phyloP scores from a whole-genome alignment of 2,329 filamentous ascomycete genomes.

The Trichoderma pleuroti region DNA sequence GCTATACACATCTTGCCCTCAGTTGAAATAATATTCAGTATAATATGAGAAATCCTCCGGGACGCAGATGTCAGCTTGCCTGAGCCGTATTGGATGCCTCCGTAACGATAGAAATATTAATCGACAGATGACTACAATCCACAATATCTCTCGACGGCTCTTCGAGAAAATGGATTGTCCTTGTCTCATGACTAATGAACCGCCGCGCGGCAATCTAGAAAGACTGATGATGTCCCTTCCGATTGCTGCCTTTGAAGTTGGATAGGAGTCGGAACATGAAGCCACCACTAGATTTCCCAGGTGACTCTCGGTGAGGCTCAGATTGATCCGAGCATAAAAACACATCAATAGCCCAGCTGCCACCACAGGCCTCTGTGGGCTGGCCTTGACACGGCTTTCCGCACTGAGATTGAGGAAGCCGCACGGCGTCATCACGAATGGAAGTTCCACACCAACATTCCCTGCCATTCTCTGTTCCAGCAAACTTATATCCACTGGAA shows the following conservation, averaged over 20 bases:
- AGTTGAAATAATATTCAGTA: neutral
- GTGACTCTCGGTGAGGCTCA: neutral
- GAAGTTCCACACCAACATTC: constrained; percentile 51
- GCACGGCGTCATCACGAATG: constrained; percentile 25
- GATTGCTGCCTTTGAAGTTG: neutral
- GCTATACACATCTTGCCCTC: neutral
- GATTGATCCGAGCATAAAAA: constrained; percentile 16
- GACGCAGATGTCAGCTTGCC: neutral
- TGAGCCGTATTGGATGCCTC: neutral
- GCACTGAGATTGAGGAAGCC: constrained; percentile 27
- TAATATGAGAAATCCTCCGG: neutral
- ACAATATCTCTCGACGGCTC: neutral
- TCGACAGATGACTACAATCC: neutral
- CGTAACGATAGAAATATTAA: neutral
- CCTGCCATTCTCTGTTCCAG: constrained; percentile 47
- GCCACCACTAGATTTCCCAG: neutral
- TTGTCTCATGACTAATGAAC: neutral
- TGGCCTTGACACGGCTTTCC: constrained; percentile 23
- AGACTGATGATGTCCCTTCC: neutral
- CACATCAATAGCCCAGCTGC: constrained; percentile 28
- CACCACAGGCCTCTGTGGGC: constrained; percentile 22
- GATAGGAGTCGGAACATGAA: constrained; percentile 7
- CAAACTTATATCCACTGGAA: constrained; percentile 39
- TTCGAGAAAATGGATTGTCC: neutral
- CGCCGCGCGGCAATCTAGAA: neutral